These are phyloP conservation scores for Clarireedia paspali DNA, from an alignment of 2,329 filamentous ascomycete species.

Conservation along the genomic window DNA sequence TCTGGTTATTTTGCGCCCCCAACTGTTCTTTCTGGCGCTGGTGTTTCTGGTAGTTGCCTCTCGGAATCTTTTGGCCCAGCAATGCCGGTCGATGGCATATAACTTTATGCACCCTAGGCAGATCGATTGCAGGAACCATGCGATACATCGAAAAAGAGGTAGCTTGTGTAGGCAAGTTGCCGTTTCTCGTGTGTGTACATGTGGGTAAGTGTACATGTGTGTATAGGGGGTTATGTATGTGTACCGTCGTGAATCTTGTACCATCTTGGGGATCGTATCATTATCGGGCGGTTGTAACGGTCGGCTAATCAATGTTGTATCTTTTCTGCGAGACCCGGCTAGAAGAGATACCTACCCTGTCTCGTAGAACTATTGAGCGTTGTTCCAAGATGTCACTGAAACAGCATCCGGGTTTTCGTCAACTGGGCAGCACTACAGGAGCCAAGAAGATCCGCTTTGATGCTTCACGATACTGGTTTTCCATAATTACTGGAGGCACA, in stretches of 20 bases:
- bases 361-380: neutral
- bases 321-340: constrained; percentile 3
- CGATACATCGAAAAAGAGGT: constrained; percentile 4
- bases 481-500: neutral
- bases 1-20: constrained; percentile 7
- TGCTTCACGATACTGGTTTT: neutral
- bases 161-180: neutral
- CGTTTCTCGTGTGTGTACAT: neutral
- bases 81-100: neutral
- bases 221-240: neutral
- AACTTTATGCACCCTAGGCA: neutral
- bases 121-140: constrained; percentile 11
- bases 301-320: constrained; percentile 4
- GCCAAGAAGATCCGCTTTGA: constrained; percentile 3
- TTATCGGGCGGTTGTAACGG: constrained; percentile 8
- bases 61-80: constrained; percentile 2
- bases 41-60: neutral
- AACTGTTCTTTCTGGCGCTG: neutral
- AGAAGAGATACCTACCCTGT: neutral
- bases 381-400: neutral
- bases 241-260: constrained; percentile 10
- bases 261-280: neutral
- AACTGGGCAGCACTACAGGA: constrained; percentile 10
- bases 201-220: no score
- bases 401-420: constrained; percentile 8